A percentile compares a stretch with the other conserved stretches of the same genome.
Evolutionary conservation across 352 stramenopile genomes (phyloP).

Genomic region (Lagenidium giganteum): DNA sequence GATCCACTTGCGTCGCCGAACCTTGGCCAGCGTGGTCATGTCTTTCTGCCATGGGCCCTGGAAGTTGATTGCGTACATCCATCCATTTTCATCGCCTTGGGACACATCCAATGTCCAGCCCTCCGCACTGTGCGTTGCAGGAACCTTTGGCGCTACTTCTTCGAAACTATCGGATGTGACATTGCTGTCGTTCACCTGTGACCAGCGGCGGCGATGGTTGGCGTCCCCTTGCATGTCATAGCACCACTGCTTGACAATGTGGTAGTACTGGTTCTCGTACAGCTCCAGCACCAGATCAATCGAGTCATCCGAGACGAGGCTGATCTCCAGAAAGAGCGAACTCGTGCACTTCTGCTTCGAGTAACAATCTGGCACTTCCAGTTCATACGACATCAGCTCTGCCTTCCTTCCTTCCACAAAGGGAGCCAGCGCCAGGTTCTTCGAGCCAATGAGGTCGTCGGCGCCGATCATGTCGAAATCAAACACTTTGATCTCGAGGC

Average conservation of each 20-base stretch:
- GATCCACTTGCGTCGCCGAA: conserved; percentile 80
- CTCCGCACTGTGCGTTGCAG: conserved; percentile 42
- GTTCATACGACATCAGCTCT: conserved; percentile 62
- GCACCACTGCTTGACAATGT: conserved; percentile 76
- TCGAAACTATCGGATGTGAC: conserved; percentile 62
- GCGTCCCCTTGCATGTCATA: conserved; percentile 44
- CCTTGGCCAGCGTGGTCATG: conserved; percentile 66
- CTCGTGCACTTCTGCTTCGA: conserved; percentile 66
- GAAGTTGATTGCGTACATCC: conserved; percentile 81
- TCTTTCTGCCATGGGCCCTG: conserved; percentile 74
- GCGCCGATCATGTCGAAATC: conserved; percentile 73
- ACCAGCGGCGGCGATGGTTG: conserved; percentile 73
- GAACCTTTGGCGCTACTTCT: conserved; percentile 59
- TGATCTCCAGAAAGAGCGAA: conserved; percentile 69
- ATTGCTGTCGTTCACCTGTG: conserved; percentile 45
- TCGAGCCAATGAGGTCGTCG: conserved; percentile 74
- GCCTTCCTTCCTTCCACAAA: conserved; percentile 34
- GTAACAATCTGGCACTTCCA: conserved; percentile 44
- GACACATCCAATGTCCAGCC: conserved; percentile 75
- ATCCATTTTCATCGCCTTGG: conserved; percentile 77
- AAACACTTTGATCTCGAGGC: conserved; percentile 63
- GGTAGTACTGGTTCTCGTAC: conserved; percentile 82
- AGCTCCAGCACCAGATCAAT: conserved; percentile 70
- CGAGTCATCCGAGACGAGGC: conserved; percentile 47
- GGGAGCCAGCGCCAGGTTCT: conserved; percentile 39